Evolutionary conservation across 208 protist species (phyloP).

Genomic region (Trypanosomatidae sp.): DNA sequence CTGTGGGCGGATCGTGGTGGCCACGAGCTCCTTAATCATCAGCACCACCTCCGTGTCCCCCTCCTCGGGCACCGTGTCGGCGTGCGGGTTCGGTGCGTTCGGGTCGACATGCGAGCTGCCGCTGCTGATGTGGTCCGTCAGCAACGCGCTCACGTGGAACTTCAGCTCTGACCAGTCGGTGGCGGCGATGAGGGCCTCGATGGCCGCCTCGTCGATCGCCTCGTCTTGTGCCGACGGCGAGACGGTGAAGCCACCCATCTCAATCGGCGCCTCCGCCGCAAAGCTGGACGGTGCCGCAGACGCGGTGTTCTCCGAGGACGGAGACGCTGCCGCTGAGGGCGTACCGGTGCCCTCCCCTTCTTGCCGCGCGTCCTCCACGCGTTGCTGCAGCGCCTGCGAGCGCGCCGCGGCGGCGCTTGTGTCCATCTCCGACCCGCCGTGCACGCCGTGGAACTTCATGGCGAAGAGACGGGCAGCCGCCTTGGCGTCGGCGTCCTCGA

Average conservation of each 20-base stretch:
- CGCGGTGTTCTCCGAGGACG: background rate
- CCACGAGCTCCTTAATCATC: slow-evolving; percentile 93
- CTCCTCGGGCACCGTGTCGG: slow-evolving; percentile 80
- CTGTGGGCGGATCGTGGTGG: slow-evolving; percentile 80
- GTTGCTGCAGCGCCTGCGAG: slow-evolving; percentile 23
- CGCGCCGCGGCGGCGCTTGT: slow-evolving; percentile 52
- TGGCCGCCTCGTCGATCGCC: slow-evolving; percentile 48
- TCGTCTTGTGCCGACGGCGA: slow-evolving; percentile 35
- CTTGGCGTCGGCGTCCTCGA: slow-evolving; percentile 51
- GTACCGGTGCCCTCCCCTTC: too few relatives aligned
- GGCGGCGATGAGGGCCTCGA: slow-evolving; percentile 54
- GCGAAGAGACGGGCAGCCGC: slow-evolving; percentile 72
- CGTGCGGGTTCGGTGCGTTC: slow-evolving; percentile 76
- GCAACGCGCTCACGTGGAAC: slow-evolving; percentile 73
- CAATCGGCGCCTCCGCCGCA: slow-evolving; percentile 18
- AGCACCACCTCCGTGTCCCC: slow-evolving; percentile 87
- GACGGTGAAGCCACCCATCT: slow-evolving; percentile 42
- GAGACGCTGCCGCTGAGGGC: too few relatives aligned
- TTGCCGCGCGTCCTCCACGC: background rate
- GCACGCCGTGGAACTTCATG: slow-evolving; percentile 43
- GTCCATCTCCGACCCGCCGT: slow-evolving; percentile 44
- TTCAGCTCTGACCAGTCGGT: slow-evolving; percentile 83
- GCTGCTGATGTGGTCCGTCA: slow-evolving; percentile 86
- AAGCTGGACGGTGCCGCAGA: background rate
- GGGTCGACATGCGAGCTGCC: slow-evolving; percentile 70